Base-by-base conservation (phyloP, 306 rosid species). In the Geum urbanum region DNA sequence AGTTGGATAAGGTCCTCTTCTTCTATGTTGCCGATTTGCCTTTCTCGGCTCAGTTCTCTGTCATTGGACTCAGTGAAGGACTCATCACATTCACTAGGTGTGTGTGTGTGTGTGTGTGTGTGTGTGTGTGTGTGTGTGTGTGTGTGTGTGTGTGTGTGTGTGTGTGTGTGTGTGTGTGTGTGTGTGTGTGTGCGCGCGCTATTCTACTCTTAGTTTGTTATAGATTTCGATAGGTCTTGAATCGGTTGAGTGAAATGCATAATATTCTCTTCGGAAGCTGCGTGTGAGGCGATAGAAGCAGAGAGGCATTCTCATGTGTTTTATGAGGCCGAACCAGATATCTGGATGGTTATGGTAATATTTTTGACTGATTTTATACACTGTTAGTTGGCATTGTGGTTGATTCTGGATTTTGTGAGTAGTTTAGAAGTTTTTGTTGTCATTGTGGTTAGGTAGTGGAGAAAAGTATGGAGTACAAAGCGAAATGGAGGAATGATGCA, bases 51-150 rank as follows among this genome's bases (percentile, higher is more conserved):
- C 97, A 91, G 65, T 92, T 89, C 48, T 91, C 94, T 55, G 87
- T 95, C 14, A 86, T 95, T 55, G 99, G 99, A 53, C 97, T 95
- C 75, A 95, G 97, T 48, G 99, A 95, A 84, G 99, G 95, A 18
- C 96, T 95, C 71, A 86, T 95, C 81, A 95, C 97, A 32, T 95
- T 95, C 75, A 89, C 99, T 7, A 90, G 98, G n/a, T n/a, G n/a
- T n/a, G n/a, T n/a, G n/a, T n/a, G n/a, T n/a, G n/a, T n/a, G n/a
- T n/a, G n/a, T n/a, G n/a, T n/a, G n/a, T n/a, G n/a, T n/a, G n/a
- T n/a, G n/a, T n/a, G n/a, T n/a, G n/a, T n/a, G n/a, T n/a, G n/a
- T n/a, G n/a, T n/a, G n/a, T n/a, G n/a, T n/a, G n/a, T n/a, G n/a
- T n/a, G n/a, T n/a, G n/a, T n/a, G n/a, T n/a, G n/a, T n/a, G n/a